phyloP scores from a whole-genome alignment of 345 rosid genomes.

The Excoecaria agallocha region DNA sequence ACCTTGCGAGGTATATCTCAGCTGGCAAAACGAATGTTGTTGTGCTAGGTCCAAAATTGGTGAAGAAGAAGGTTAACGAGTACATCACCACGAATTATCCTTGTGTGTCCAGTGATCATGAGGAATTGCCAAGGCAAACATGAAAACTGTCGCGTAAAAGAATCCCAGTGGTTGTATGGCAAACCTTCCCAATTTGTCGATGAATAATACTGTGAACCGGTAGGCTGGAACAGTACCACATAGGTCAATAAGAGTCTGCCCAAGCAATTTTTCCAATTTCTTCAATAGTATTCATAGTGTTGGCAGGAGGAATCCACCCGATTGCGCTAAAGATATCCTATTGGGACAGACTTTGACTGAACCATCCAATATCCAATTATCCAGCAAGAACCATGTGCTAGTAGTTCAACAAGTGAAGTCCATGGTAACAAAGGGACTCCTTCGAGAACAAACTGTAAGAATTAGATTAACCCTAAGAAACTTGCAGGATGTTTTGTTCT shows the following conservation, averaged over 20 bases:
- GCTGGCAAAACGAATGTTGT: constrained; percentile 86
- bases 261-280: constrained; percentile 64
- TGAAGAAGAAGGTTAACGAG: constrained; percentile 81
- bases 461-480: constrained; percentile 16
- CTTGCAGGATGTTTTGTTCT: constrained; percentile 34
- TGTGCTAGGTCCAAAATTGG: constrained; percentile 87
- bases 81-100: constrained; percentile 62
- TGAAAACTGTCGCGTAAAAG: constrained; percentile 72
- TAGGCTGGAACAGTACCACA: constrained; percentile 76
- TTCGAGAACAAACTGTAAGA: no score
- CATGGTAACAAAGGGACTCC: no score
- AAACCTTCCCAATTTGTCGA: constrained; percentile 61
- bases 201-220: constrained; percentile 65
- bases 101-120: constrained; percentile 66
- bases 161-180: constrained; percentile 69
- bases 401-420: no score
- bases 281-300: constrained; percentile 26
- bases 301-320: constrained; percentile 12
- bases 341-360: no score
- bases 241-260: constrained; percentile 78
- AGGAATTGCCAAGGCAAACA: constrained; percentile 80
- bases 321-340: constrained; percentile 15
- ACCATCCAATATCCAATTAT: no score
- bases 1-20: constrained; percentile 83
- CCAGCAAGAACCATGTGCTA: no score